Conservation (phyloP, 108 stramenopile species). For the Skeletonema grethae region DNA sequence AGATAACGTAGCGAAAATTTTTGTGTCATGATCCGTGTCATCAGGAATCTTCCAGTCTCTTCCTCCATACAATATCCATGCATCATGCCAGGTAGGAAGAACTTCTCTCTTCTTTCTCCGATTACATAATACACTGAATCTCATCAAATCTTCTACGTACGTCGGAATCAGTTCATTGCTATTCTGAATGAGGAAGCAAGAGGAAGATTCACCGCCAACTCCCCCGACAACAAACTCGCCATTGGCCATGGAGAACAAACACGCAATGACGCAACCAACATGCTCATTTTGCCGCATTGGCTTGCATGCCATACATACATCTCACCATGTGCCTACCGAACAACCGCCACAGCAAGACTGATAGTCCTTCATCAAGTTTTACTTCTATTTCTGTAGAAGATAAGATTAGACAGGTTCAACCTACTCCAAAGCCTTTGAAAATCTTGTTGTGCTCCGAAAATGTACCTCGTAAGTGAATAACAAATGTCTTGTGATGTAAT, state of each 20-base stretch:
- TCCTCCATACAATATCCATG: too few relatives aligned
- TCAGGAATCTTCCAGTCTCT: too few relatives aligned
- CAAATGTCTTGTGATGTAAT: neutral
- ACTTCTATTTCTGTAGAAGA: neutral
- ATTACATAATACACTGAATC: too few relatives aligned
- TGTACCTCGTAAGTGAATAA: slow-evolving; percentile 24
- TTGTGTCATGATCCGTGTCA: too few relatives aligned
- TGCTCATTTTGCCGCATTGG: neutral
- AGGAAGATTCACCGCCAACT: neutral
- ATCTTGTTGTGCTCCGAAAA: slow-evolving; percentile 44
- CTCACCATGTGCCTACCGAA: neutral
- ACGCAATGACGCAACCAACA: neutral
- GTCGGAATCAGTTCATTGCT: neutral
- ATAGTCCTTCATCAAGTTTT: neutral
- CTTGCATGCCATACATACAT: neutral
- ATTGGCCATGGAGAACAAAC: neutral
- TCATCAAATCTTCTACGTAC: neutral
- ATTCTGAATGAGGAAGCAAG: neutral
- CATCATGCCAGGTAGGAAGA: too few relatives aligned
- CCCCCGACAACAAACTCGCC: neutral
- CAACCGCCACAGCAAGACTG: neutral
- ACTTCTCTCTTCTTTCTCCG: too few relatives aligned
- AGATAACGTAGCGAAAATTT: too few relatives aligned
- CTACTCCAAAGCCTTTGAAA: slow-evolving; percentile 3
- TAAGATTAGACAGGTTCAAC: neutral